Evolutionary conservation across 2,329 filamentous ascomycete genomes (phyloP).

Genomic region (Malbranchea zuffiana): DNA sequence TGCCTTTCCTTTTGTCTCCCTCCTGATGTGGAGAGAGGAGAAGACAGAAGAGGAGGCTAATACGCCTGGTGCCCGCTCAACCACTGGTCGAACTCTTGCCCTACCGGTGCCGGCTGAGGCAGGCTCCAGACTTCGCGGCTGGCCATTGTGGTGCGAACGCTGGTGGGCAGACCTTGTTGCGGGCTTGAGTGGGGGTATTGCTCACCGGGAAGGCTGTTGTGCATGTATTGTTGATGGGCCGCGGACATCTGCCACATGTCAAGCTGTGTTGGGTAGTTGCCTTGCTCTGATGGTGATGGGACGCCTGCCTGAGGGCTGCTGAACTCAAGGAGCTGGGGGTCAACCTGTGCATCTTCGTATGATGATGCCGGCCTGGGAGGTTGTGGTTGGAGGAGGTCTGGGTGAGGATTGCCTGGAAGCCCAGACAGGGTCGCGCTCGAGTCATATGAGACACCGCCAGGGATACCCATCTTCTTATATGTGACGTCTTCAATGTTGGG

Average conservation of each 20-base stretch:
- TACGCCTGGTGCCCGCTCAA: constrained; percentile 20
- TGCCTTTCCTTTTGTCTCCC: too few relatives aligned
- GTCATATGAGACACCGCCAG: constrained; percentile 23
- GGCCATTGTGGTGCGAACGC: constrained; percentile 19
- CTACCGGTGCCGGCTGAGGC: constrained; percentile 22
- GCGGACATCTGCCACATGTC: constrained; percentile 19
- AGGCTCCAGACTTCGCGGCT: constrained; percentile 28
- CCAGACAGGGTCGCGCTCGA: constrained; percentile 30
- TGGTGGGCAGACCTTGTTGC: constrained; percentile 11
- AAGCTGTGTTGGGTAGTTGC: constrained; percentile 16
- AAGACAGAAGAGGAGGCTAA: neutral
- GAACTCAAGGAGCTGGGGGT: constrained; percentile 33
- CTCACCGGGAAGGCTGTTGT: constrained; percentile 12
- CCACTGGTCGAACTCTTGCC: constrained; percentile 39
- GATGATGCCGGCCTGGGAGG: constrained; percentile 19
- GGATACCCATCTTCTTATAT: constrained; percentile 29
- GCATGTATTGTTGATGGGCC: constrained; percentile 16
- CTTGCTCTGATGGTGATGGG: constrained; percentile 12
- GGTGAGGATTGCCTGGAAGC: constrained; percentile 33
- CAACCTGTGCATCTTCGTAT: constrained; percentile 27
- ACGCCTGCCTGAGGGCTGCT: constrained; percentile 17
- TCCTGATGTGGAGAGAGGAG: neutral
- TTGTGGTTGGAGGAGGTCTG: constrained; percentile 31
- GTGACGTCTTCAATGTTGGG: constrained; percentile 35
- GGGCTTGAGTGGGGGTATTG: constrained; percentile 12